Conservation (phyloP, 78 protist genomes). For the Tieghemostelium lacteum region DNA sequence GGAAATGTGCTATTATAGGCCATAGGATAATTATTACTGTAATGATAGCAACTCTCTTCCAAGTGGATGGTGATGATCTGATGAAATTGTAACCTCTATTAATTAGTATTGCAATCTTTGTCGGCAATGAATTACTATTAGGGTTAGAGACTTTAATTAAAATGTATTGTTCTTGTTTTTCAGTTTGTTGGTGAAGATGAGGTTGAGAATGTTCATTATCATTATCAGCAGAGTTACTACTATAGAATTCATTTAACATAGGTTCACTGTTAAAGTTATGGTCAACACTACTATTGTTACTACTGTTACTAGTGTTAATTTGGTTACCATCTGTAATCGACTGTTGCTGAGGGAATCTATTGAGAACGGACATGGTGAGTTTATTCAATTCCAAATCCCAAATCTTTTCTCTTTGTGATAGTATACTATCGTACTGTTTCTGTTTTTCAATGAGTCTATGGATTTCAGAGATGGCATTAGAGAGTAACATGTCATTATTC, state of each 20-base stretch:
- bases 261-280: background rate
- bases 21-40: constrained; percentile 26
- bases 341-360: too few relatives aligned
- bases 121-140: background rate
- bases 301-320: background rate
- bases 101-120: background rate
- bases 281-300: background rate
- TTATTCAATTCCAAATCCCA: constrained; percentile 64
- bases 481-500: constrained; percentile 1
- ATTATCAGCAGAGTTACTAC: background rate
- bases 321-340: background rate
- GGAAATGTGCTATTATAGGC: constrained; percentile 39
- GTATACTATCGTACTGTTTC: constrained; percentile 46
- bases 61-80: background rate
- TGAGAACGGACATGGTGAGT: background rate
- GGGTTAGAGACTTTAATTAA: background rate
- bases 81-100: background rate
- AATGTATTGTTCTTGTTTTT: too few relatives aligned
- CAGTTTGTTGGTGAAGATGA: background rate
- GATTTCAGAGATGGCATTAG: constrained; percentile 8
- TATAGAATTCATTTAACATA: too few relatives aligned
- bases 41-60: constrained; percentile 28
- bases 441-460: constrained; percentile 34
- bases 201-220: background rate
- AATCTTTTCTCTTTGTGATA: constrained; percentile 52